Evolutionary conservation across 148 eudicot species (phyloP).

Genomic region (Rhododendron williamsianum): DNA sequence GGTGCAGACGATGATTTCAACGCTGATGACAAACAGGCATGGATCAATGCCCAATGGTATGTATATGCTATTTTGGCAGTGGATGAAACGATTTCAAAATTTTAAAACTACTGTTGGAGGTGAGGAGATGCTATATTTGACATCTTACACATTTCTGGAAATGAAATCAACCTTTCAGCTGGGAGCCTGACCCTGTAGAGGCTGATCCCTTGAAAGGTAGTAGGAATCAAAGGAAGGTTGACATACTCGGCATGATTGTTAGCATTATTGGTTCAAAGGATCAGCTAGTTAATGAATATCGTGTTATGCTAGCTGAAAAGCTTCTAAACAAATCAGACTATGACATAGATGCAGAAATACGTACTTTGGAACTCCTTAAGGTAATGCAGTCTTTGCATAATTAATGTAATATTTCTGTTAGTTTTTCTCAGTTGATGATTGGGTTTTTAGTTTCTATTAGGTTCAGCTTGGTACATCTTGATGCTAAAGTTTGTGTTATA

Average conservation of each 20-base stretch:
- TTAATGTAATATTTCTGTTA: conserved; percentile 4
- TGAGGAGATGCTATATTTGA: background rate
- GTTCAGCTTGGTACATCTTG: conserved; percentile 8
- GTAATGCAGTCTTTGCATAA: conserved; percentile 23
- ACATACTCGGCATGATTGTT: conserved; percentile 93
- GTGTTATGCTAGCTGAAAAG: conserved; percentile 97
- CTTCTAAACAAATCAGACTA: conserved; percentile 94
- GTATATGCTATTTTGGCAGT: conserved; percentile 12
- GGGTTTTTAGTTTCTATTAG: background rate
- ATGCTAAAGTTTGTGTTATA: conserved; percentile 7
- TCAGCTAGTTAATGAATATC: conserved; percentile 91
- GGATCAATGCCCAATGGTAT: conserved; percentile 82
- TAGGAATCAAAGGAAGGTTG: conserved; percentile 74
- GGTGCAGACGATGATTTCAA: conserved; percentile 65
- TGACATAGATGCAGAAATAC: conserved; percentile 91
- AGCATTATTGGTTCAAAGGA: conserved; percentile 97
- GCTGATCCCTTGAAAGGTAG: conserved; percentile 81
- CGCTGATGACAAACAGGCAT: conserved; percentile 85
- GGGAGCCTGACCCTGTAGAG: conserved; percentile 99
- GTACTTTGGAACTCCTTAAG: conserved; percentile 91
- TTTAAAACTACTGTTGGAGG: background rate
- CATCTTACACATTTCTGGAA: conserved; percentile 13
- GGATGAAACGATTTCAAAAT: background rate
- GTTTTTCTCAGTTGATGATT: conserved; percentile 5
- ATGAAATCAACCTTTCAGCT: conserved; percentile 38